phyloP scores from a whole-genome alignment of 2,329 filamentous ascomycete species.

The Pseudogymnoascus sp. region DNA sequence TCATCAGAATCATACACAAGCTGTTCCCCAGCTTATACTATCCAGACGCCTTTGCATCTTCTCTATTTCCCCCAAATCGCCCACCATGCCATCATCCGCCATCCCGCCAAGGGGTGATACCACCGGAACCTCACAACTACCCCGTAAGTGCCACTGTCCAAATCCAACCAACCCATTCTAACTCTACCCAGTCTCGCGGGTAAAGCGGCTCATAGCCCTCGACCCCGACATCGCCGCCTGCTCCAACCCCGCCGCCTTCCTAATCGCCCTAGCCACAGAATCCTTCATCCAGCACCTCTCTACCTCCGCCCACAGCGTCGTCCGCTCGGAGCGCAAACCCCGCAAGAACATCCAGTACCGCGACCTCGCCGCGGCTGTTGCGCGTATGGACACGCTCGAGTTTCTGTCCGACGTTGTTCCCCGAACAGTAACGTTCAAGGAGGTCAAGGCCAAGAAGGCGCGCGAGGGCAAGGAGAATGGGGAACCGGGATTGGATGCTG shows the following conservation, averaged over 20 bases:
- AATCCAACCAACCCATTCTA: slow-evolving; percentile 11
- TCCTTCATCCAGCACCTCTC: slow-evolving; percentile 93
- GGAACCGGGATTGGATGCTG: slow-evolving; percentile 16
- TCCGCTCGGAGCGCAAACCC: slow-evolving; percentile 85
- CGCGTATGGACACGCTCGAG: slow-evolving; percentile 85
- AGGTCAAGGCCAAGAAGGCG: slow-evolving; percentile 59
- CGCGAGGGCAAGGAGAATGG: slow-evolving; percentile 22
- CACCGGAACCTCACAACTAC: slow-evolving; percentile 76
- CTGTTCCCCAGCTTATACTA: background rate
- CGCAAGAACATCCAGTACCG: slow-evolving; percentile 92
- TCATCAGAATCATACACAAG: background rate
- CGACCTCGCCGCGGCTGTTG: slow-evolving; percentile 79
- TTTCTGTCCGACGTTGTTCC: slow-evolving; percentile 89
- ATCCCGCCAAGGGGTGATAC: slow-evolving; percentile 74
- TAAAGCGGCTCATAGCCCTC: slow-evolving; percentile 88
- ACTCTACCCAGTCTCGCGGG: slow-evolving; percentile 62
- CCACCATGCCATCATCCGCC: slow-evolving; percentile 71
- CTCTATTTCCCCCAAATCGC: background rate
- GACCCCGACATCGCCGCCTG: slow-evolving; percentile 80
- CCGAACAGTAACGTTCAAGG: slow-evolving; percentile 71
- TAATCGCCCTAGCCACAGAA: slow-evolving; percentile 88
- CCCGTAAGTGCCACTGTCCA: slow-evolving; percentile 50
- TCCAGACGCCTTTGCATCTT: background rate
- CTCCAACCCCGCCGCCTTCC: slow-evolving; percentile 89
- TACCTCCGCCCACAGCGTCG: slow-evolving; percentile 74